Base-by-base conservation (phyloP, 2,329 filamentous ascomycete species). In the Colletotrichum godetiae region DNA sequence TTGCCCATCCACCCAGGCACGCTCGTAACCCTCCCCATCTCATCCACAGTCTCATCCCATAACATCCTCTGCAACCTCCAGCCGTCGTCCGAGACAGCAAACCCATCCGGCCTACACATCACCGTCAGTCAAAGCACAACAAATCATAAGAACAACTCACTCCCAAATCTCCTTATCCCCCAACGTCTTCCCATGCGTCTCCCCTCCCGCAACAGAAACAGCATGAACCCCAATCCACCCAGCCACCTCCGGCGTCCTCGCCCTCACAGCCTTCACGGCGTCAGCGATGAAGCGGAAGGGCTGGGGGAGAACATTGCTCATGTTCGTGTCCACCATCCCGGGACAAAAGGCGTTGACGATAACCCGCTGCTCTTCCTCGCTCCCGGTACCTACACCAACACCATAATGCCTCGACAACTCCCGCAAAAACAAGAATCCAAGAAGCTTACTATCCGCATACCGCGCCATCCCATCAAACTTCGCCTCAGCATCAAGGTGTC, bases 311-410 rank as follows among this genome's bases (percentile, higher is more conserved):
- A 67, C 63, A 15, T 71, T 33, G 68, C 61, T 71, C 55, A 71
- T 55, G n/a, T n/a, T 24, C 29, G 63, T 67, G n/a, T 67, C 37
- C 42, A 71, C 63, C 68, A 67, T 71, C 46, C 63, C 68, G 33
- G 68, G 68, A 55, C 68, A 71, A 33, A 67, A 71, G 10, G 55
- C 63, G 42, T 71, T 71, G 35, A 56, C 42, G n/a, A 71, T 71
- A n/a, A 67, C 63, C 46, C 24, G 33, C 10, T 67, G 42, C 42
- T n/a, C 37, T 42, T 49, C 42, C 2, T 46, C 42, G 2, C 13
- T 46, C 1, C 37, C 42, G 1, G 62, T 24, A 4, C 29, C 42
- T 10, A 6, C 8, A 19, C 19, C 56, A 2, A 63, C 19, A 15
- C 29, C 46, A 22, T 67, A 67, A 33, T 60, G 22, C 19, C 56